Percentiles rank a stretch among this genome's conserved stretches.
Evolutionary conservation across 1,139 yeast genomes (phyloP).

Genomic region (Suhomyces chickasaworum): DNA sequence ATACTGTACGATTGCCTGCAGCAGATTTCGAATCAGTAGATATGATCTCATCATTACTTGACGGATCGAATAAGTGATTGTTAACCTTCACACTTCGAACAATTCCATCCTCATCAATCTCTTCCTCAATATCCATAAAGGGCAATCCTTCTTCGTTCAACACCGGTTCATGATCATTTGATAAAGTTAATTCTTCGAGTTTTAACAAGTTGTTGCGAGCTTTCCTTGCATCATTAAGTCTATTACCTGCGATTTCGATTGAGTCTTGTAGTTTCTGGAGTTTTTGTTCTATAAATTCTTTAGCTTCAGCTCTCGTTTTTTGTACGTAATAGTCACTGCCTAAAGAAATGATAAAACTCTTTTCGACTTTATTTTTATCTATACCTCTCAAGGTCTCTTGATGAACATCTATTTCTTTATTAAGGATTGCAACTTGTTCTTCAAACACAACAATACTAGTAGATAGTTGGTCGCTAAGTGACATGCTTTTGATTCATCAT

Average conservation of each 20-base stretch:
- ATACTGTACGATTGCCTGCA: no score
- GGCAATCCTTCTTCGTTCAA: slow-evolving; percentile 52
- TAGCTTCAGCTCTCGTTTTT: slow-evolving; percentile 46
- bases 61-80: slow-evolving; percentile 14
- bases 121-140: slow-evolving; percentile 79
- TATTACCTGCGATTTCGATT: slow-evolving; percentile 40
- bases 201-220: slow-evolving; percentile 36
- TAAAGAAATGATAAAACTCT: slow-evolving; percentile 43
- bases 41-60: not conserved
- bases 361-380: slow-evolving; percentile 3
- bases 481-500: not conserved
- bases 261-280: slow-evolving; percentile 38
- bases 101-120: slow-evolving; percentile 78
- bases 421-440: not conserved
- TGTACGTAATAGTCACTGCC: slow-evolving; percentile 67
- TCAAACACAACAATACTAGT: not conserved
- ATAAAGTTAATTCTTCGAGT: slow-evolving; percentile 24
- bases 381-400: not conserved
- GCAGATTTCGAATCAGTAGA: no score
- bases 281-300: slow-evolving; percentile 44
- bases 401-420: not conserved
- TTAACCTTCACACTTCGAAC: slow-evolving; percentile 46
- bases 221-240: slow-evolving; percentile 46
- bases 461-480: slow-evolving; percentile 6
- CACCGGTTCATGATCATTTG: slow-evolving; percentile 12